A percentile compares a stretch with the other conserved stretches of the same genome.
Evolutionary conservation across 495 filamentous ascomycete genomes (phyloP).

Genomic region (Penicillium turbatum): DNA sequence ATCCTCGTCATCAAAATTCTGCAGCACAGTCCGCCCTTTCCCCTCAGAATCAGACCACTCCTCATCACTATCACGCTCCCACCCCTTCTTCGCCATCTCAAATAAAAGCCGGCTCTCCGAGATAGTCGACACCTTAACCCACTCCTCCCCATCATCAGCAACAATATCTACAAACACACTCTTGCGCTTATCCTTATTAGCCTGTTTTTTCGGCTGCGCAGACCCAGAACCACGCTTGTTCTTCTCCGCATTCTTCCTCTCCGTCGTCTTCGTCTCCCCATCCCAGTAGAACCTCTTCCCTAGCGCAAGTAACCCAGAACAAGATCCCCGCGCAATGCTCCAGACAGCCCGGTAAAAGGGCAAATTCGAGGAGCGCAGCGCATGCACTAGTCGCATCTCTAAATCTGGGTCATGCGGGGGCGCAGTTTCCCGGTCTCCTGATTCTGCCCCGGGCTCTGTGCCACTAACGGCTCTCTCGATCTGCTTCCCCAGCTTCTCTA

Average conservation of each 20-base stretch:
- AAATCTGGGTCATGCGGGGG: constrained; percentile 15
- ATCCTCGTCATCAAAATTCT: constrained; percentile 26
- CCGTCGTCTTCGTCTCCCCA: constrained; percentile 14
- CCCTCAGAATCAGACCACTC: constrained; percentile 39
- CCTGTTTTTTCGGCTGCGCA: constrained; percentile 24
- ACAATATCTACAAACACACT: constrained; percentile 48
- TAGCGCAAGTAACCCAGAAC: constrained; percentile 47
- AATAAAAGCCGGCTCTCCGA: constrained; percentile 53
- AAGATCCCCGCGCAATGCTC: constrained; percentile 46
- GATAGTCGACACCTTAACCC: constrained; percentile 60
- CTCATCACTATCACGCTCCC: constrained; percentile 41
- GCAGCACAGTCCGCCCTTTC: constrained; percentile 30
- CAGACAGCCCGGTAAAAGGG: constrained; percentile 55
- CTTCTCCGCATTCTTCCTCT: constrained; percentile 25
- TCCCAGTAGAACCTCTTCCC: constrained; percentile 55
- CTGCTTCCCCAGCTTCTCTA: constrained; percentile 44
- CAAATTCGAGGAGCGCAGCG: constrained; percentile 54
- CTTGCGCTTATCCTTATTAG: constrained; percentile 38
- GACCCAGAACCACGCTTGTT: constrained; percentile 18
- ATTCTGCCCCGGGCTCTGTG: constrained; percentile 2
- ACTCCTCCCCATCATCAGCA: constrained; percentile 51
- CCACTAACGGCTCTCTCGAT: constrained; percentile 9
- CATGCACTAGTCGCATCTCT: constrained; percentile 36
- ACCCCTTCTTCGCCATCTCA: constrained; percentile 61
- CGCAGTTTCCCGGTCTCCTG: constrained; percentile 11